phyloP scores from a whole-genome alignment of 495 filamentous ascomycete species.

The Talaromyces borbonicus region DNA sequence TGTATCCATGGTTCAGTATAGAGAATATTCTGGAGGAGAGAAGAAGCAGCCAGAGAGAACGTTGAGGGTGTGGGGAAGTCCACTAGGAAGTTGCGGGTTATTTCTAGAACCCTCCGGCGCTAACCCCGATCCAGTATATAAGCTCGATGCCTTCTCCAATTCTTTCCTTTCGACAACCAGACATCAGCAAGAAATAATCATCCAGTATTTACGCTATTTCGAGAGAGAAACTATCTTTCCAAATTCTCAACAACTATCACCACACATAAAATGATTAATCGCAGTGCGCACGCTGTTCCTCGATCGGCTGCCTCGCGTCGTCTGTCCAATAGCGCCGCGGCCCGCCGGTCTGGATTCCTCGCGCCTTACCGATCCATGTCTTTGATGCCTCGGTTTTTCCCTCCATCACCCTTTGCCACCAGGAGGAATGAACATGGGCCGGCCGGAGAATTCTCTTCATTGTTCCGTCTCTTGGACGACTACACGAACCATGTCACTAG shows the following conservation, averaged over 20 bases:
- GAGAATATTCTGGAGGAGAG: too few species aligned
- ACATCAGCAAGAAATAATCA: background rate
- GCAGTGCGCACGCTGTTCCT: background rate
- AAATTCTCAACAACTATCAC: background rate
- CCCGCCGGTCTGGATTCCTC: background rate
- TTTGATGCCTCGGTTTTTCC: constrained; percentile 19
- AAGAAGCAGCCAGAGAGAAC: too few species aligned
- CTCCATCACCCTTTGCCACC: constrained; percentile 9
- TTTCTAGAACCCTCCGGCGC: constrained; percentile 1
- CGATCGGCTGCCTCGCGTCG: constrained; percentile 1
- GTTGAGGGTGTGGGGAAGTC: too few species aligned
- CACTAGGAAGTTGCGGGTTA: too few species aligned
- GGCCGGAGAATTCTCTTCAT: constrained; percentile 26
- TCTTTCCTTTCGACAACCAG: background rate
- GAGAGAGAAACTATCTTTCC: background rate
- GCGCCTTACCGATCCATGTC: constrained; percentile 18
- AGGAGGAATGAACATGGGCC: constrained; percentile 1
- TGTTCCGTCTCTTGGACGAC: constrained; percentile 38
- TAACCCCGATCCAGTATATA: background rate
- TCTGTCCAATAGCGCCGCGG: constrained; percentile 1
- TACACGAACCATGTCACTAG: constrained; percentile 26
- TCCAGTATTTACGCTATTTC: background rate
- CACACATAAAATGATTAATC: background rate
- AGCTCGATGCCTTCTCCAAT: background rate
- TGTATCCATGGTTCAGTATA: too few species aligned